A percentile compares a stretch with the other conserved stretches of the same genome.
Evolutionary conservation across 2,329 filamentous ascomycete genomes (phyloP).

Genomic region (Cordyceps militaris): DNA sequence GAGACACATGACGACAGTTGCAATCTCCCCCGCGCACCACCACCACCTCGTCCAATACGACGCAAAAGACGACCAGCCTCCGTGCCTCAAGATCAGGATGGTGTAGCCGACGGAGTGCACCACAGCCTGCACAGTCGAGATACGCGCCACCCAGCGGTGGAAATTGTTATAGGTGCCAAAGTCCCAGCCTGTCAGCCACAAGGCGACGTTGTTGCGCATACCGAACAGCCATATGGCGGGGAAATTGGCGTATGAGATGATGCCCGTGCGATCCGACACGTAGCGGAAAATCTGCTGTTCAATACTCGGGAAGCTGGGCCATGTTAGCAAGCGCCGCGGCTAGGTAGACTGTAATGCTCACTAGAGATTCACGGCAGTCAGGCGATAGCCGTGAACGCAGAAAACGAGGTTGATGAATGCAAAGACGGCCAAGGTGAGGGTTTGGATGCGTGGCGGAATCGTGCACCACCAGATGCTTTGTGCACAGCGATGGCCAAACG

Average conservation of each 20-base stretch:
- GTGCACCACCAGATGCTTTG: conserved; percentile 39
- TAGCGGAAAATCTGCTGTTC: conserved; percentile 41
- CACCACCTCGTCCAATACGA: conserved; percentile 37
- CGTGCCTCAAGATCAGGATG: conserved; percentile 33
- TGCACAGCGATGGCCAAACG: conserved; percentile 36
- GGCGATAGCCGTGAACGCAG: not conserved
- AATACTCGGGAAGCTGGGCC: not conserved
- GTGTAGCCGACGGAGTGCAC: conserved; percentile 57
- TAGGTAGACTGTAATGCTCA: conserved; percentile 8
- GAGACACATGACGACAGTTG: conserved; percentile 38
- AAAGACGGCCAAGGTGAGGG: conserved; percentile 32
- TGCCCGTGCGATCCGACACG: conserved; percentile 55
- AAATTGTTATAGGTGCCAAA: conserved; percentile 61
- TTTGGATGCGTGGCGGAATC: conserved; percentile 36
- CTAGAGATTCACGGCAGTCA: not conserved
- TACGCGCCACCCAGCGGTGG: conserved; percentile 58
- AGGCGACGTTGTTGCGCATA: conserved; percentile 57
- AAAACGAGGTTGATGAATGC: conserved; percentile 13
- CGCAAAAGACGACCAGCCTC: conserved; percentile 29
- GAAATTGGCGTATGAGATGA: conserved; percentile 57
- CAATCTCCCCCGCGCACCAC: conserved; percentile 43
- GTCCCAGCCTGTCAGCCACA: conserved; percentile 63
- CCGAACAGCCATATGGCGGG: conserved; percentile 60
- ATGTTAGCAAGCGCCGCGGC: not conserved
- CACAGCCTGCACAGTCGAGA: conserved; percentile 54